phyloP scores from a whole-genome alignment of 2,329 filamentous ascomycete species.

The Purpureocillium lavendulum region DNA sequence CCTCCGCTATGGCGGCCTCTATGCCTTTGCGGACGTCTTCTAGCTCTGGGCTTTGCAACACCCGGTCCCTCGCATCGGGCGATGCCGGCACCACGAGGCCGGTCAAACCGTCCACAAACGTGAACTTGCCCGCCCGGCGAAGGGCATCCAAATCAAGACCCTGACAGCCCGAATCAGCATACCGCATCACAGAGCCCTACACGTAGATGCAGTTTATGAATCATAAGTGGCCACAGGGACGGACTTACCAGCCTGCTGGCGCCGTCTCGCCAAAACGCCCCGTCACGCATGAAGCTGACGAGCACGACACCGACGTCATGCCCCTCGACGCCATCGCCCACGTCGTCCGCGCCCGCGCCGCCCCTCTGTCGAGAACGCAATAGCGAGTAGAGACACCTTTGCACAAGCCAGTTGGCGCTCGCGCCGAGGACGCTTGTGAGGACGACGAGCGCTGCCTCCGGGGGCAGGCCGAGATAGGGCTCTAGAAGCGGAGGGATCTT shows the following conservation, averaged over 20 bases:
- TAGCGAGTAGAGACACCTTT: constrained; percentile 45
- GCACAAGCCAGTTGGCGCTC: constrained; percentile 56
- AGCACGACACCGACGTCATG: constrained; percentile 53
- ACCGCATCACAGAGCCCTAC: not conserved
- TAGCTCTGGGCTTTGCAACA: constrained; percentile 22
- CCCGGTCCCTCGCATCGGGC: constrained; percentile 7
- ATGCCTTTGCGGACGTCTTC: constrained; percentile 30
- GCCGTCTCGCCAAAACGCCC: constrained; percentile 69
- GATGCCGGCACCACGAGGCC: constrained; percentile 36
- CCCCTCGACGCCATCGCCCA: constrained; percentile 4
- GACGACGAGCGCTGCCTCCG: constrained; percentile 52
- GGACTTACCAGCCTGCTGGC: constrained; percentile 55
- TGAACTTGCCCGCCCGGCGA: constrained; percentile 49
- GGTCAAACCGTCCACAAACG: constrained; percentile 68
- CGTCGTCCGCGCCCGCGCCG: constrained; percentile 13
- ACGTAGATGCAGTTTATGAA: not conserved
- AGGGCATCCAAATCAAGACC: constrained; percentile 63
- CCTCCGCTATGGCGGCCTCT: constrained; percentile 27
- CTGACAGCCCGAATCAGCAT: constrained; percentile 23
- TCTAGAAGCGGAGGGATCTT: constrained; percentile 54
- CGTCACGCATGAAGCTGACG: constrained; percentile 75
- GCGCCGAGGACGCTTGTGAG: constrained; percentile 61
- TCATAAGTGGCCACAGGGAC: too few relatives aligned
- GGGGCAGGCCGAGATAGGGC: constrained; percentile 51
- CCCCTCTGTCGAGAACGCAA: constrained; percentile 20